These are phyloP conservation scores for Blakeslea trispora DNA, from an alignment of 371 early-diverging fungal genomes.

Conservation along the genomic window DNA sequence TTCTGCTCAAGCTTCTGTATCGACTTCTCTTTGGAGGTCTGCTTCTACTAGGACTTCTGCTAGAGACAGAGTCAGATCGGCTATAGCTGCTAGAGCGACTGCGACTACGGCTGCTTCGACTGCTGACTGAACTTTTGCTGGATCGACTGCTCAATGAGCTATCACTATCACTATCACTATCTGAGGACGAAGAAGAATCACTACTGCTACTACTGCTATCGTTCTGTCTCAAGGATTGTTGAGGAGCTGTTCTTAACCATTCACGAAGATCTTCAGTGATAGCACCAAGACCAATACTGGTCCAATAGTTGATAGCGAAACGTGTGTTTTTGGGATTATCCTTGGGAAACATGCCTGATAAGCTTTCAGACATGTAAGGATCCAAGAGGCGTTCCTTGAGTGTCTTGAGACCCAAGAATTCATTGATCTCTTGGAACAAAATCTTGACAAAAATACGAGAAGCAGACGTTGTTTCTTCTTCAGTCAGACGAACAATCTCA, in stretches of 20 bases:
- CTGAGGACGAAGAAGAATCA: background rate
- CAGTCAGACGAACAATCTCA: constrained; percentile 78
- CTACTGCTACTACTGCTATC: constrained; percentile 13
- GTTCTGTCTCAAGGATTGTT: constrained; percentile 51
- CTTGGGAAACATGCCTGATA: constrained; percentile 89
- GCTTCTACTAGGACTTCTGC: constrained; percentile 1
- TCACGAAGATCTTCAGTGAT: constrained; percentile 94
- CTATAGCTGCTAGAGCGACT: constrained; percentile 4
- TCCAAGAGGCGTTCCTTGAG: constrained; percentile 79
- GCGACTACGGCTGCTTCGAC: constrained; percentile 8
- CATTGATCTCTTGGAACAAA: constrained; percentile 89
- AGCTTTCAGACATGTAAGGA: constrained; percentile 61
- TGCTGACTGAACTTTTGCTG: constrained; percentile 20
- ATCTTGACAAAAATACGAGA: constrained; percentile 97
- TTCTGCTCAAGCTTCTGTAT: background rate
- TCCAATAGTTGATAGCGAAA: constrained; percentile 98
- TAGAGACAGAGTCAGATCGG: background rate
- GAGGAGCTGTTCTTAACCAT: constrained; percentile 68
- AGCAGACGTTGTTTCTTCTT: constrained; percentile 92
- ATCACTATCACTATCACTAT: constrained; percentile 24
- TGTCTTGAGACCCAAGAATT: constrained; percentile 78
- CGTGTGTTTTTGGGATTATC: constrained; percentile 87
- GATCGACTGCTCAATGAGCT: constrained; percentile 15
- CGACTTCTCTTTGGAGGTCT: background rate
- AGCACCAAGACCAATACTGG: constrained; percentile 91